These are phyloP conservation scores for Otatea glauca DNA, from an alignment of 176 grass and related monocot genomes.

Conservation along the genomic window DNA sequence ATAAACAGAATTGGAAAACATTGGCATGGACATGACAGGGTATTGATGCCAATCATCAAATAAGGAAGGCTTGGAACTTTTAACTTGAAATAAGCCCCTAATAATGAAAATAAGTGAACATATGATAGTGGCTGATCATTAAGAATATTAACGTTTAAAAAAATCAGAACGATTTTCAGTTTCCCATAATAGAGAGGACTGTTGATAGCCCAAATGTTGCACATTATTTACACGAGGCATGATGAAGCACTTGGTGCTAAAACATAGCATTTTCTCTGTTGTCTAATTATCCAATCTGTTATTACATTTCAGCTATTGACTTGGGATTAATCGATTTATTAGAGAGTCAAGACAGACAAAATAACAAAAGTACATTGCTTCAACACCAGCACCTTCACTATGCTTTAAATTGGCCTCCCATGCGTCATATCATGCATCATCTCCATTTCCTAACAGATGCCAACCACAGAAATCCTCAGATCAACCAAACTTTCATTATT, in stretches of 20 bases:
- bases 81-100: neutral
- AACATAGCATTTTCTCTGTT: neutral
- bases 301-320: neutral
- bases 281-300: neutral
- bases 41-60: neutral
- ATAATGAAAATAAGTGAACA: neutral
- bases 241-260: neutral
- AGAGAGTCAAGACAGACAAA: neutral
- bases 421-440: constrained; percentile 57
- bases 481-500: constrained; percentile 40
- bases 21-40: neutral
- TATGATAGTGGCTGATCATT: neutral
- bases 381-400: constrained; percentile 33
- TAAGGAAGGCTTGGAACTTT: neutral
- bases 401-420: constrained; percentile 36
- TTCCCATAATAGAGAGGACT: neutral
- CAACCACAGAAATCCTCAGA: constrained; percentile 38
- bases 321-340: neutral
- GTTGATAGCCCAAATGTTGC: neutral
- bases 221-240: neutral
- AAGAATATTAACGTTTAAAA: constrained; percentile 1
- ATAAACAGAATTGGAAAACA: constrained; percentile 2
- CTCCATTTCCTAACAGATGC: constrained; percentile 57
- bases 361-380: constrained; percentile 34
- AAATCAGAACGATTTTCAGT: neutral